phyloP scores from a whole-genome alignment of 768 basidiomycete species.

The Rickenella mellea region DNA sequence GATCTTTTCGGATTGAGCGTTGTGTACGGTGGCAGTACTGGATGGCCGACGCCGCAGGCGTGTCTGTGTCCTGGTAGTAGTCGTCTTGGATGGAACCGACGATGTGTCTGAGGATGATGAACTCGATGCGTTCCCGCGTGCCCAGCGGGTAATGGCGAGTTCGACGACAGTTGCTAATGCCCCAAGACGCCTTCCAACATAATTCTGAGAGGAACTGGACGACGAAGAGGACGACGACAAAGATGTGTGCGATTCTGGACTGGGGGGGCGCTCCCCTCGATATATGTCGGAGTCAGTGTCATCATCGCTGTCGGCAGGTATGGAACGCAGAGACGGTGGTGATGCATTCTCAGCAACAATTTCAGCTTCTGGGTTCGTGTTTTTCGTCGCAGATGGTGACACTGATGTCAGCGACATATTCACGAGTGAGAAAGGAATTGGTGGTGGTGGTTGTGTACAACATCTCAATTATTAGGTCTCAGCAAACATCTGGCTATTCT shows the following conservation, averaged over 20 bases:
- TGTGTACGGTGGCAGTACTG: conserved; percentile 41
- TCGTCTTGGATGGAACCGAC: conserved; percentile 30
- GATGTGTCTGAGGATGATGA: conserved; percentile 35
- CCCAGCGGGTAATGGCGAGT: conserved; percentile 65
- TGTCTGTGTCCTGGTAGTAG: conserved; percentile 26
- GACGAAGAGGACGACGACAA: conserved; percentile 17
- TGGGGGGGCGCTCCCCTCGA: conserved; percentile 38
- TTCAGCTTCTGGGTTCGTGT: too few relatives aligned
- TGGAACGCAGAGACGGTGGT: too few relatives aligned
- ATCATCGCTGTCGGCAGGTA: conserved; percentile 5
- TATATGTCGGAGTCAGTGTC: conserved; percentile 46
- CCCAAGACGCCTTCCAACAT: conserved; percentile 33
- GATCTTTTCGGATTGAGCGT: conserved; percentile 45
- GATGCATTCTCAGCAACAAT: too few relatives aligned
- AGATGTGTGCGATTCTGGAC: conserved; percentile 1
- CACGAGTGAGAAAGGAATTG: too few relatives aligned
- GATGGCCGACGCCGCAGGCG: conserved; percentile 37
- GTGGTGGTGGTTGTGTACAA: too few relatives aligned
- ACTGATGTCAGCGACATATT: too few relatives aligned
- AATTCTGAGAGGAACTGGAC: conserved; percentile 26
- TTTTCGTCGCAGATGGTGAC: too few relatives aligned
- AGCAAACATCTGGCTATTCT: too few relatives aligned
- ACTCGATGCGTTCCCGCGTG: conserved; percentile 36
- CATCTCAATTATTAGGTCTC: too few relatives aligned
- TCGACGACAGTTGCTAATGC: conserved; percentile 57